These are phyloP conservation scores for Choanephora cucurbitarum DNA, from an alignment of 371 early-diverging fungal species.

Conservation along the genomic window DNA sequence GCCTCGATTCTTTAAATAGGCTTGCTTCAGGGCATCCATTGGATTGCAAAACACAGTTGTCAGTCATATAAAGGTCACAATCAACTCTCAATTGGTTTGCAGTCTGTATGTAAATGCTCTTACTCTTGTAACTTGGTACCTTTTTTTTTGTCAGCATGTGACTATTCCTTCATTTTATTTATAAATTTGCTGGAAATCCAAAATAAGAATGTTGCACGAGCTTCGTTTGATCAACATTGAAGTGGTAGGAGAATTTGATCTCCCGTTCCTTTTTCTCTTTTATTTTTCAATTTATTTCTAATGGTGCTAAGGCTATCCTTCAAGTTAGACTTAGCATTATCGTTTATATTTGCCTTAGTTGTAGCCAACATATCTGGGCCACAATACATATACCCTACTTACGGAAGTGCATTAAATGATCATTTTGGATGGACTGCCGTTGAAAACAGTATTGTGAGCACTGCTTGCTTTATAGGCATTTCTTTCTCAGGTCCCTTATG, in stretches of 20 bases:
- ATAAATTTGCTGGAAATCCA: too few species aligned
- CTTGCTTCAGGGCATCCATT: too few species aligned
- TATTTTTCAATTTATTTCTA: neutral
- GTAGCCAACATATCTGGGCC: slow-evolving; percentile 50
- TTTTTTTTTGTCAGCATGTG: too few species aligned
- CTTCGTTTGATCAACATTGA: too few species aligned
- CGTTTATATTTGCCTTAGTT: slow-evolving; percentile 36
- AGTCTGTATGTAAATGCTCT: too few species aligned
- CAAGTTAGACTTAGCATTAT: slow-evolving; percentile 5
- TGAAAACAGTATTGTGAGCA: slow-evolving; percentile 49
- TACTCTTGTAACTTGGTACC: too few species aligned
- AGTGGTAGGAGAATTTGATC: neutral
- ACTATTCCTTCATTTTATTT: too few species aligned
- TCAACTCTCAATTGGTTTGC: too few species aligned
- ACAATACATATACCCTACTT: slow-evolving; percentile 50
- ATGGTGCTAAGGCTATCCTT: slow-evolving; percentile 9
- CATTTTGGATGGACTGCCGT: slow-evolving; percentile 43
- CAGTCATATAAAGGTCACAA: too few species aligned
- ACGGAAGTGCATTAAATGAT: slow-evolving; percentile 38
- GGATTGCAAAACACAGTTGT: too few species aligned
- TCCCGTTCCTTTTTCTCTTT: neutral
- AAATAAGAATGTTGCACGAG: too few species aligned
- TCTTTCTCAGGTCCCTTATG: slow-evolving; percentile 50
- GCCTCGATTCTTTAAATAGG: too few species aligned
- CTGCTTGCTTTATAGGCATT: slow-evolving; percentile 47